phyloP scores from a whole-genome alignment of 1,284 basidiomycete genomes.

The Rhodotorula glutinis region DNA sequence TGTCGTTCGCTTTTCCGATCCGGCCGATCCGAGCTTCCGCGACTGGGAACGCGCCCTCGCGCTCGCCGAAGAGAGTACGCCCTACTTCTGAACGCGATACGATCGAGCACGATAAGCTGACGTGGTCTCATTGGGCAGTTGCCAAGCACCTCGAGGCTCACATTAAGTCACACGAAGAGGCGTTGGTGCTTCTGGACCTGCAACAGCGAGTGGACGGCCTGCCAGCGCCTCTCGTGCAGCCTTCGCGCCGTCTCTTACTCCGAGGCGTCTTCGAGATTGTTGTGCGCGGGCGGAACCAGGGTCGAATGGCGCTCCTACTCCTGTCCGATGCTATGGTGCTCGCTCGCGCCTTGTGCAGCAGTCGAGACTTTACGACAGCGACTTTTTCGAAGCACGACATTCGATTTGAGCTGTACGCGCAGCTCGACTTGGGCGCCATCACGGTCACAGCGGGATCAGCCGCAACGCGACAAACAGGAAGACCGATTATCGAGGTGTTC shows the following conservation, averaged over 20 bases:
- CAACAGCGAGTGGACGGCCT: constrained; percentile 70
- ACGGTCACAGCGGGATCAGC: too few species aligned
- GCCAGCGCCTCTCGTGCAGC: constrained; percentile 69
- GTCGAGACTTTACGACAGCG: too few species aligned
- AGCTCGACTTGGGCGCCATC: too few species aligned
- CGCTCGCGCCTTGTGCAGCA: constrained; percentile 43
- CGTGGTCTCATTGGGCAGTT: constrained; percentile 53
- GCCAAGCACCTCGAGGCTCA: constrained; percentile 72
- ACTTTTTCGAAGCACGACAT: too few species aligned
- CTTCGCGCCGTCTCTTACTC: constrained; percentile 71
- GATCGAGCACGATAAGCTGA: too few species aligned
- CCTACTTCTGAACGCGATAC: background rate
- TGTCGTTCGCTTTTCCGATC: constrained; percentile 63
- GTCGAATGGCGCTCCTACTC: constrained; percentile 55
- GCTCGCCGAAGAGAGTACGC: constrained; percentile 69
- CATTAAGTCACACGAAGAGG: constrained; percentile 69
- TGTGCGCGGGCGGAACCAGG: constrained; percentile 41
- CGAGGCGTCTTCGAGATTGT: constrained; percentile 59
- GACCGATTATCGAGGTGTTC: too few species aligned
- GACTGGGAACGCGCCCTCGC: constrained; percentile 60
- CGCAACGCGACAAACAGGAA: too few species aligned
- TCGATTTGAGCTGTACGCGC: too few species aligned
- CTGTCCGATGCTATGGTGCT: constrained; percentile 78
- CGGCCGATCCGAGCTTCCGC: constrained; percentile 62
- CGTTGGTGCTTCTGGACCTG: constrained; percentile 66